Evolutionary conservation across 2,329 filamentous ascomycete genomes (phyloP).

Genomic region (Dryadomyces quercus-mongolicae): DNA sequence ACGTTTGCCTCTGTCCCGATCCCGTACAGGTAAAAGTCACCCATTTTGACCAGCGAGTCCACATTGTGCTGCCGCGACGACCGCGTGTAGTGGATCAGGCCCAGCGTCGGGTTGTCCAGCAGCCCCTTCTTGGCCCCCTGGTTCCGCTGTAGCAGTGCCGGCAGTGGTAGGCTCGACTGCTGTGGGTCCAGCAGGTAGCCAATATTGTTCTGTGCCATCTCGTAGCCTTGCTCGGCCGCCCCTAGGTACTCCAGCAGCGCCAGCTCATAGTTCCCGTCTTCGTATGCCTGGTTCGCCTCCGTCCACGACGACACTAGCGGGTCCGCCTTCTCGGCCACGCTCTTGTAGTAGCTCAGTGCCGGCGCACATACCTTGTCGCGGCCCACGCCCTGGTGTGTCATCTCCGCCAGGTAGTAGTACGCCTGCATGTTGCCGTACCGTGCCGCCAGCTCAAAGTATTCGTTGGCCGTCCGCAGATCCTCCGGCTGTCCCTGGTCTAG

Average conservation of each 20-base stretch:
- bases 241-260: conserved; percentile 74
- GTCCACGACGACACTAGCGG: conserved; percentile 63
- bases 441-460: conserved; percentile 80
- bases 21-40: conserved; percentile 87
- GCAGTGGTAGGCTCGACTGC: conserved; percentile 46
- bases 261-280: conserved; percentile 64
- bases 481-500: conserved; percentile 64
- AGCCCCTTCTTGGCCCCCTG: conserved; percentile 16
- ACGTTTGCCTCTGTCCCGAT: conserved; percentile 60
- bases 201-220: conserved; percentile 80
- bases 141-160: conserved; percentile 31
- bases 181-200: conserved; percentile 73
- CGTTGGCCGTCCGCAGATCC: conserved; percentile 64
- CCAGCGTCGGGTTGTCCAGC: conserved; percentile 46
- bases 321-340: conserved; percentile 62
- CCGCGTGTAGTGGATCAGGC: conserved; percentile 87
- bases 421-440: conserved; percentile 77
- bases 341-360: conserved; percentile 73
- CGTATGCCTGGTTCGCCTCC: conserved; percentile 75
- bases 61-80: conserved; percentile 89
- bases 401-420: conserved; percentile 83
- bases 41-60: conserved; percentile 94
- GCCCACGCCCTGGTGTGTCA: conserved; percentile 69
- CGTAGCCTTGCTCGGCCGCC: conserved; percentile 86
- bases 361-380: conserved; percentile 66